Evolutionary conservation across 179 eudicot species (phyloP), one percentile per base, ranked within the genome.

Genomic region (Gypsophila paniculata): DNA sequence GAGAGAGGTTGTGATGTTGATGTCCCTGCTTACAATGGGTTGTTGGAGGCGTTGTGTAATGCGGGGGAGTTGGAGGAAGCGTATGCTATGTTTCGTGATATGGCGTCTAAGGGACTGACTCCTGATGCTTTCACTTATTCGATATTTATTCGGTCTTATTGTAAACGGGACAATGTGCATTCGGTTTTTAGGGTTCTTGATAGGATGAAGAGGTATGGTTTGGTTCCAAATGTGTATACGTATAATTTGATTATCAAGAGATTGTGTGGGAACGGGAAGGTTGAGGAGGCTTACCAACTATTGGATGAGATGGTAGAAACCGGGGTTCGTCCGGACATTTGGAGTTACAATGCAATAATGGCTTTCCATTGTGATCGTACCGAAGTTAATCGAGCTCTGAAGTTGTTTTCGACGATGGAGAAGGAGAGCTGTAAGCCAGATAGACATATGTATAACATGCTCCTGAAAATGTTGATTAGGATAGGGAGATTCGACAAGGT

Each of bases 121-220:
- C 91, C 98, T 0, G 87, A 91, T 82, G 97, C 90, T 4, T 85
- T 74, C 67, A 91, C 88, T 62, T 93, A 91, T 76, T 88, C 97
- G 22, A 82, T 91, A 9, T 91, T 93, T 65, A 82, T 93, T 71
- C 98, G 80, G 55, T 86, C 96, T 39, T 79, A 83, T 75, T 93
- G 98, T 53, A 87, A 85, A 8, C 82, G 86, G 15, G 78, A 91
- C 59, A 82, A 93, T 69, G 15, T 93, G 0, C 86, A 86, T 61
- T 82, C 91, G 3, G 87, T 84, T 6, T 91, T 85, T 61, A 75
- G 84, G 73, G 87, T 91, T 32, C 89, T 93, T 34, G 98, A 89
- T 70, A 81, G 93, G 18, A 91, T 93, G 97, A 85, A 73, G 74
- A 87, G 91, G 65, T 88, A 86, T 34, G 74, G 86, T 26, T 86